phyloP scores from a whole-genome alignment of 768 basidiomycete species.

The Gyrodon lividus region DNA sequence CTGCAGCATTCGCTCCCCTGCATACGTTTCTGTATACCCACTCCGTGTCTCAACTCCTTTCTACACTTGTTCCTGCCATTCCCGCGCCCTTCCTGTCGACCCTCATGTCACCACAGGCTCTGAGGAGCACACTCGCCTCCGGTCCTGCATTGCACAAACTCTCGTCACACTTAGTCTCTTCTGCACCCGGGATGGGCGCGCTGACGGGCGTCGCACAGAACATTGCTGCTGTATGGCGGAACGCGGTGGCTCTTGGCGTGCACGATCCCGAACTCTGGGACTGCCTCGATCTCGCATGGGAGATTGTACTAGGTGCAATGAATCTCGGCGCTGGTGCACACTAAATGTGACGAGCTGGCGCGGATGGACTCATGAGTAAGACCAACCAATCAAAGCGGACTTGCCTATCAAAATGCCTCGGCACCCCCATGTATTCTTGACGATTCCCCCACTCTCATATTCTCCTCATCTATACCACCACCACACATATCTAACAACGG shows the following conservation, averaged over 20 bases:
- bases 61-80: constrained; percentile 41
- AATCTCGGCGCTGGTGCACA: constrained; percentile 46
- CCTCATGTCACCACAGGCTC: constrained; percentile 28
- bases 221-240: constrained; percentile 71
- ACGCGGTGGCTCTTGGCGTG: constrained; percentile 67
- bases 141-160: constrained; percentile 54
- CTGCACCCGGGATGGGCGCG: constrained; percentile 42
- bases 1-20: constrained; percentile 58
- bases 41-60: constrained; percentile 48
- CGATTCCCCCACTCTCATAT: constrained; percentile 27
- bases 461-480: constrained; percentile 21
- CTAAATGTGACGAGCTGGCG: constrained; percentile 23
- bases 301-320: constrained; percentile 60
- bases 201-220: constrained; percentile 47
- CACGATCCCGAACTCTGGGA: constrained; percentile 67
- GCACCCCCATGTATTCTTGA: constrained; percentile 10
- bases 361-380: constrained; percentile 15
- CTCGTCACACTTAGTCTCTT: constrained; percentile 49
- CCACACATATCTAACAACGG: constrained; percentile 15
- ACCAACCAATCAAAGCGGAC: constrained; percentile 14
- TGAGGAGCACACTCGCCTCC: constrained; percentile 46
- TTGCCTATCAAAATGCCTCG: constrained; percentile 11
- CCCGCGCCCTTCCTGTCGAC: constrained; percentile 31
- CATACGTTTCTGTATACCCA: constrained; percentile 69
- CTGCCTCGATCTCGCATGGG: constrained; percentile 66